These are phyloP conservation scores for Nitzschia sp. DNA, from an alignment of 108 stramenopile genomes.

Conservation along the genomic window DNA sequence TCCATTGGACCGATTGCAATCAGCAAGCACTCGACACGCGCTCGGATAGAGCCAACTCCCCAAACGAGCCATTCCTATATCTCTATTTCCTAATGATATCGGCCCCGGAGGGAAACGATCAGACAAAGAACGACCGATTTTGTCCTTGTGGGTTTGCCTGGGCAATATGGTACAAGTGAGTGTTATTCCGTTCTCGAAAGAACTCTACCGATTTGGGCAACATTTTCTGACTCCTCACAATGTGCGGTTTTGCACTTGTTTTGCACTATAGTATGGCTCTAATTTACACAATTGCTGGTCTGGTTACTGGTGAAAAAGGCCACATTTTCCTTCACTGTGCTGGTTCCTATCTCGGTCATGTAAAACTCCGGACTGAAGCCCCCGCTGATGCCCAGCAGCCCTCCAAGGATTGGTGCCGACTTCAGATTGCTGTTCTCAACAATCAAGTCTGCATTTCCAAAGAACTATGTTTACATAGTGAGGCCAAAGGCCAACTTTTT, in stretches of 20 bases:
- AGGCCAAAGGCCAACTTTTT: not conserved
- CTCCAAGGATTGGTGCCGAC: not conserved
- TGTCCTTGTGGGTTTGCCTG: not conserved
- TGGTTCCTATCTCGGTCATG: not conserved
- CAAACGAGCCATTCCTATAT: not conserved
- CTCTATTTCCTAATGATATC: not conserved
- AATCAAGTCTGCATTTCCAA: not conserved
- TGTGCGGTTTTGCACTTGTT: too few species aligned
- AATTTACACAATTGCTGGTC: not conserved
- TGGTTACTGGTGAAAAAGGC: not conserved
- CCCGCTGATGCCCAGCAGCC: not conserved
- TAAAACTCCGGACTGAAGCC: not conserved
- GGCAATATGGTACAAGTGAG: conserved; percentile 9
- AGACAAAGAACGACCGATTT: not conserved
- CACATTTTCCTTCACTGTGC: not conserved
- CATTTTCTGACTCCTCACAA: too few species aligned
- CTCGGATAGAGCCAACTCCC: not conserved
- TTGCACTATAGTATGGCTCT: conserved; percentile 1
- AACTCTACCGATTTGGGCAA: too few species aligned
- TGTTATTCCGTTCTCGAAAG: too few species aligned
- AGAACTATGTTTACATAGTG: not conserved
- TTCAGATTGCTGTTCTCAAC: conserved; percentile 1
- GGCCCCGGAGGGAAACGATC: not conserved
- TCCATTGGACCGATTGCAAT: not conserved
- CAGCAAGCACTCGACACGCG: not conserved